Conservation (phyloP, 148 eudicot species). For the Talinum fruticosum region DNA sequence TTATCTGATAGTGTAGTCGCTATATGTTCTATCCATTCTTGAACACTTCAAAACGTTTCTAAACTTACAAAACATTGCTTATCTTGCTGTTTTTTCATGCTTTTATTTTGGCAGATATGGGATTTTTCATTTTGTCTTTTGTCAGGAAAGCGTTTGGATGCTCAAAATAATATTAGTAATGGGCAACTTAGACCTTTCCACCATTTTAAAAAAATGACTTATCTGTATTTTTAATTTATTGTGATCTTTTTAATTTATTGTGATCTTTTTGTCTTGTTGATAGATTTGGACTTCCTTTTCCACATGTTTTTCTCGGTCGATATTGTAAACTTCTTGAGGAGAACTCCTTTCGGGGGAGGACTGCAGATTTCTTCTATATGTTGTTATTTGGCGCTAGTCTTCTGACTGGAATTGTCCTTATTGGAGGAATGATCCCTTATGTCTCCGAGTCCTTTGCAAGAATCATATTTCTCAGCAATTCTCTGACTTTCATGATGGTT, state of each 20-base stretch:
- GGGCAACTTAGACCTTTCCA: neutral
- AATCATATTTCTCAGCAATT: slow-evolving; percentile 94
- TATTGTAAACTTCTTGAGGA: slow-evolving; percentile 99
- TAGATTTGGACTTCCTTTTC: slow-evolving; percentile 94
- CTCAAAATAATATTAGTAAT: neutral
- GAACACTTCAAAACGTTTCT: too few relatives aligned
- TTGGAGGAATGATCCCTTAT: slow-evolving; percentile 95
- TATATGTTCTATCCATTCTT: neutral
- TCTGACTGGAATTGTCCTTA: slow-evolving; percentile 83
- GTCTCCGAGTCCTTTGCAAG: slow-evolving; percentile 87
- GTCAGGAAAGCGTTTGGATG: neutral
- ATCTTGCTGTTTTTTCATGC: neutral
- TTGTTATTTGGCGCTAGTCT: slow-evolving; percentile 87
- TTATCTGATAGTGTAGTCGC: neutral
- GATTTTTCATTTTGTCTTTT: neutral
- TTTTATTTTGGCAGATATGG: neutral
- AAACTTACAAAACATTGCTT: neutral
- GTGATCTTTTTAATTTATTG: slow-evolving; percentile 1
- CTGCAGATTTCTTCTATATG: slow-evolving; percentile 98
- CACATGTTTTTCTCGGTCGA: slow-evolving; percentile 98
- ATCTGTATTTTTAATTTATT: neutral
- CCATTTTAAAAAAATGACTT: too few relatives aligned
- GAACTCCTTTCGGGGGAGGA: slow-evolving; percentile 88
- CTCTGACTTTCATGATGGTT: slow-evolving; percentile 97
- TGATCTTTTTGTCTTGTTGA: slow-evolving; percentile 1